phyloP scores from a whole-genome alignment of 108 stramenopile species.

The Nitzschia putrida region DNA sequence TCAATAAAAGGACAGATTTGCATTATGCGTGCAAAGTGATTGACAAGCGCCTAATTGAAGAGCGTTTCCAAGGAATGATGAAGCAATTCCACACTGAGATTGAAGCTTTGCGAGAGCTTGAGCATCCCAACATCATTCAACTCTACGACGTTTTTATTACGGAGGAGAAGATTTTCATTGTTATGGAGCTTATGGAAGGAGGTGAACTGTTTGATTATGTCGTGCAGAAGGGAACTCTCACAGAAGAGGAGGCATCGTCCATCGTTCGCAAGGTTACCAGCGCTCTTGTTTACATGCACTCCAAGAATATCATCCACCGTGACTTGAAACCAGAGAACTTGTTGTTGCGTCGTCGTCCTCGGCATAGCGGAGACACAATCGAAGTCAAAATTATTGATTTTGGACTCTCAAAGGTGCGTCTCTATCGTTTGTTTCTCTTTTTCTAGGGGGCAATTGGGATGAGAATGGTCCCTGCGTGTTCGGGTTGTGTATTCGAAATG shows the following conservation, averaged over 20 bases:
- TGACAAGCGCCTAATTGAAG: slow-evolving; percentile 90
- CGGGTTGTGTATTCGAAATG: too few species aligned
- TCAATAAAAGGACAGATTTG: slow-evolving; percentile 50
- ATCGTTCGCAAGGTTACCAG: slow-evolving; percentile 91
- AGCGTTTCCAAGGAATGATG: slow-evolving; percentile 86
- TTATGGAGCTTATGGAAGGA: slow-evolving; percentile 98
- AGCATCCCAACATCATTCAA: slow-evolving; percentile 93
- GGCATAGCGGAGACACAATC: slow-evolving; percentile 36
- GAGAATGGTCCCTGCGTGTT: not conserved
- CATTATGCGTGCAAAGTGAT: slow-evolving; percentile 95
- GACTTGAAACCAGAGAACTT: slow-evolving; percentile 97
- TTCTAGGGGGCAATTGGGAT: not conserved
- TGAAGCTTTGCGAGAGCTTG: slow-evolving; percentile 60
- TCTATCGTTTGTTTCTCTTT: not conserved
- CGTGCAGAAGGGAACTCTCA: slow-evolving; percentile 90
- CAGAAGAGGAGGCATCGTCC: slow-evolving; percentile 87
- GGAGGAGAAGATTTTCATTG: slow-evolving; percentile 90
- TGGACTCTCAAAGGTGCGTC: slow-evolving; percentile 85
- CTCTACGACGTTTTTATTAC: slow-evolving; percentile 93
- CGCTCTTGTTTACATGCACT: slow-evolving; percentile 96
- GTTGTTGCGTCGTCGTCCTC: slow-evolving; percentile 36
- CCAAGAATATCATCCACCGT: slow-evolving; percentile 91
- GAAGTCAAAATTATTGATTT: slow-evolving; percentile 99
- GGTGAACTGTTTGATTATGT: slow-evolving; percentile 99
- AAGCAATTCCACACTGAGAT: slow-evolving; percentile 96